phyloP scores from a whole-genome alignment of 2,329 filamentous ascomycete genomes.

The Arthrobotrys megalospora region DNA sequence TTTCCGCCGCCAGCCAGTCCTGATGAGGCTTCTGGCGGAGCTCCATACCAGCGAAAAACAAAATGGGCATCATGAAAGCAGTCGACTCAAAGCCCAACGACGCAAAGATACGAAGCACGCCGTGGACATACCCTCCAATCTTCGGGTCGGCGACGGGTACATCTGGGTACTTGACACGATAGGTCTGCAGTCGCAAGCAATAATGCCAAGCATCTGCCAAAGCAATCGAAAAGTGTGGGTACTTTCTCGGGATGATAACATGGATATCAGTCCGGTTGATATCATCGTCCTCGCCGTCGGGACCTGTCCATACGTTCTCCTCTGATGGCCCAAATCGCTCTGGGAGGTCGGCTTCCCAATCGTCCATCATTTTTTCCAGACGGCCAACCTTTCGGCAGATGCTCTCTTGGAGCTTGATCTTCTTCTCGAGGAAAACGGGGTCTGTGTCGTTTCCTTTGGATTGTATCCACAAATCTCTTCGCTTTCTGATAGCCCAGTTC shows the following conservation, averaged over 20 bases:
- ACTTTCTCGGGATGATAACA: slow-evolving; percentile 62
- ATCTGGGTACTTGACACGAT: slow-evolving; percentile 63
- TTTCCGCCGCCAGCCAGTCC: slow-evolving; percentile 61
- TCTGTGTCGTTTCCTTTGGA: slow-evolving; percentile 51
- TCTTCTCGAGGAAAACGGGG: slow-evolving; percentile 56
- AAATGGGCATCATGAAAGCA: slow-evolving; percentile 62
- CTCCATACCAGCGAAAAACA: slow-evolving; percentile 63
- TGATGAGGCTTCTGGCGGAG: slow-evolving; percentile 63
- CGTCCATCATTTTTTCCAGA: slow-evolving; percentile 62
- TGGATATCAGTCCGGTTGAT: slow-evolving; percentile 62
- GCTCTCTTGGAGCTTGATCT: slow-evolving; percentile 61
- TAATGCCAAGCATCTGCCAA: slow-evolving; percentile 63
- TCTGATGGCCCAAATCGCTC: slow-evolving; percentile 62
- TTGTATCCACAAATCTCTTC: slow-evolving; percentile 61
- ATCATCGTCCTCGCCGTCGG: slow-evolving; percentile 62
- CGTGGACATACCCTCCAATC: slow-evolving; percentile 62
- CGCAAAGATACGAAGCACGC: slow-evolving; percentile 62
- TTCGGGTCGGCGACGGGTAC: slow-evolving; percentile 61
- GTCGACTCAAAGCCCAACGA: slow-evolving; percentile 62
- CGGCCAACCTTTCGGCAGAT: slow-evolving; percentile 62
- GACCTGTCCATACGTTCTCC: slow-evolving; percentile 57
- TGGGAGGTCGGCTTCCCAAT: slow-evolving; percentile 62
- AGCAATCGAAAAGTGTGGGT: slow-evolving; percentile 63
- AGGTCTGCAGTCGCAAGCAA: slow-evolving; percentile 62
- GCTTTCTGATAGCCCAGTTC: slow-evolving; percentile 62